These are phyloP conservation scores for Funneliformis geosporum DNA, from an alignment of 192 early-diverging fungal species.

Conservation along the genomic window DNA sequence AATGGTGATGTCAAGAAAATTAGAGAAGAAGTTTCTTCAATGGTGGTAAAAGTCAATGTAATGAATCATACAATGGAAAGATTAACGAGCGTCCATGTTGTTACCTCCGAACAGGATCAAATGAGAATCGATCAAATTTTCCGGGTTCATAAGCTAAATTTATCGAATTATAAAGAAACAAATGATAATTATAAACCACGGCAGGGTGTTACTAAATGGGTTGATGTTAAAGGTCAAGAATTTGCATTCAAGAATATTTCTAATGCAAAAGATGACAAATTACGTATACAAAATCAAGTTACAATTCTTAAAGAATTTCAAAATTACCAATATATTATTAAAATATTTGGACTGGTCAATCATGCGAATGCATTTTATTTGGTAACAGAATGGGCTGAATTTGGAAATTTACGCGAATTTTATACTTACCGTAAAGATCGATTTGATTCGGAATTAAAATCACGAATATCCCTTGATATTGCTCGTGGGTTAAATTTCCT, in stretches of 20 bases:
- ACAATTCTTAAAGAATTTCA: slow-evolving; percentile 18
- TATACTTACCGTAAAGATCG: neutral
- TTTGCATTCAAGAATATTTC: neutral
- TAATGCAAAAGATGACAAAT: neutral
- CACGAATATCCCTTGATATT: slow-evolving; percentile 15
- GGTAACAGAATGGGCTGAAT: slow-evolving; percentile 32
- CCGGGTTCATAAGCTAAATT: too few relatives aligned
- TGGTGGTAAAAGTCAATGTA: too few relatives aligned
- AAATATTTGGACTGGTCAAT: slow-evolving; percentile 7
- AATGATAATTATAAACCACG: too few relatives aligned
- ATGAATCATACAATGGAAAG: too few relatives aligned
- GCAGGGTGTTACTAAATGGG: neutral
- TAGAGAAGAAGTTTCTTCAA: too few relatives aligned
- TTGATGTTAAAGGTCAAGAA: neutral
- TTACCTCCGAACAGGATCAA: too few relatives aligned
- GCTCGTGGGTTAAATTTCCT: slow-evolving; percentile 22
- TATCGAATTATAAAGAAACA: too few relatives aligned
- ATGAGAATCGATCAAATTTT: too few relatives aligned
- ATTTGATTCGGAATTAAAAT: neutral
- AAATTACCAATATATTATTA: neutral
- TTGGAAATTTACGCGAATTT: neutral
- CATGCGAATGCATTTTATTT: neutral
- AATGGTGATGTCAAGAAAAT: too few relatives aligned
- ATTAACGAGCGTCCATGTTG: too few relatives aligned
- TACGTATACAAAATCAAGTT: neutral